Conservation (phyloP, 345 rosid genomes). For the Luvunga scandens region DNA sequence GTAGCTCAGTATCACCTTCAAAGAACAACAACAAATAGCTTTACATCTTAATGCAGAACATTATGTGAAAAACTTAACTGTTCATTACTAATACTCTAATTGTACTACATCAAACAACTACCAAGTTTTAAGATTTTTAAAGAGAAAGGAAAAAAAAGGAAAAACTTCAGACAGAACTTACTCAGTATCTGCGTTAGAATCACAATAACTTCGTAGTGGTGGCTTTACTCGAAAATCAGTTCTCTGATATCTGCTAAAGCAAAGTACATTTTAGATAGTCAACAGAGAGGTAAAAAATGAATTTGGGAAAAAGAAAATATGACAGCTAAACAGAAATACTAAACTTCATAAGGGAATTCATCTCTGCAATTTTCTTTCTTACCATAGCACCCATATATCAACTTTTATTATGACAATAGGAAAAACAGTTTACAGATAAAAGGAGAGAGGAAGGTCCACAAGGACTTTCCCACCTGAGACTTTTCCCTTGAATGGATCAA, state of each 20-base stretch:
- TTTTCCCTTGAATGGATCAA: not conserved
- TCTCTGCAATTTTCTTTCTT: not conserved
- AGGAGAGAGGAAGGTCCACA: not conserved
- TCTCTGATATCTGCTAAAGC: conserved; percentile 71
- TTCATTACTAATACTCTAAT: not conserved
- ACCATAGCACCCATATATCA: too few relatives aligned
- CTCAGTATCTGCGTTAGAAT: conserved; percentile 47
- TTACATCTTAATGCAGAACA: not conserved
- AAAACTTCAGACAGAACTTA: conserved; percentile 29
- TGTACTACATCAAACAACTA: not conserved
- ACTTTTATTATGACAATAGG: too few relatives aligned
- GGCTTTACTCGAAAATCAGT: conserved; percentile 88
- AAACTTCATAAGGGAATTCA: not conserved
- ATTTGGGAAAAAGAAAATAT: not conserved
- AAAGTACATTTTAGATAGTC: conserved; percentile 15
- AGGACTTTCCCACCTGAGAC: not conserved
- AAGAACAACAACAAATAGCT: not conserved
- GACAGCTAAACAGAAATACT: not conserved
- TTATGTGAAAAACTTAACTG: not conserved
- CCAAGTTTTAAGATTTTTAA: conserved; percentile 5
- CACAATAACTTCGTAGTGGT: conserved; percentile 56
- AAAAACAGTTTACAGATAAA: too few relatives aligned
- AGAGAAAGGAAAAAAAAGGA: not conserved
- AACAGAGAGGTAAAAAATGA: not conserved
- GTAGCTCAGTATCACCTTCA: not conserved